Conservation (phyloP, 2,329 filamentous ascomycete species). For the Paecilomyces formosus region DNA sequence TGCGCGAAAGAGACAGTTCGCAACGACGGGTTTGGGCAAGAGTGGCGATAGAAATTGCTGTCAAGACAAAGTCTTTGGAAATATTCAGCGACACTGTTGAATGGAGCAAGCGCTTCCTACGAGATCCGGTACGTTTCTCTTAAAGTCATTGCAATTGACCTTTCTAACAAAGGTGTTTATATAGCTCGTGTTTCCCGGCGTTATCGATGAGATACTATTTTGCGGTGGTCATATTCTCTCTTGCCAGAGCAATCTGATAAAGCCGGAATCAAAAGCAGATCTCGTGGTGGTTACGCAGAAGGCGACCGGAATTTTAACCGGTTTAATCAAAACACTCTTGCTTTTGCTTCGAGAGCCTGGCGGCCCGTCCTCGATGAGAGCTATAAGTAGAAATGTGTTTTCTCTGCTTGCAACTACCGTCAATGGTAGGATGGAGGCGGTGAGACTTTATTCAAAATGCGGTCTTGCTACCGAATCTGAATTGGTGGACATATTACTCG, state of each 20-base stretch:
- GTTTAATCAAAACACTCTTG: neutral
- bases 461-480: neutral
- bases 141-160: neutral
- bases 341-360: slow-evolving; percentile 1
- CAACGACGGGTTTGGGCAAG: neutral
- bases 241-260: neutral
- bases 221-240: neutral
- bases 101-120: neutral
- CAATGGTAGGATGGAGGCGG: neutral
- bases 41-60: neutral
- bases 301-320: neutral
- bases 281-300: neutral
- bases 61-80: neutral
- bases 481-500: slow-evolving; percentile 2
- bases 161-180: neutral
- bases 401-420: neutral
- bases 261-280: neutral
- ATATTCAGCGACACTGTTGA: slow-evolving; percentile 1
- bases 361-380: neutral
- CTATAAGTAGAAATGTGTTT: neutral
- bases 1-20: neutral
- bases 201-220: neutral
- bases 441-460: neutral
- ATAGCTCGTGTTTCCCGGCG: neutral
- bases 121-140: slow-evolving; percentile 1